A percentile compares a stretch with the other conserved stretches of the same genome.
Evolutionary conservation across 1,284 basidiomycete genomes (phyloP).

Genomic region (Tilletia walkeri): DNA sequence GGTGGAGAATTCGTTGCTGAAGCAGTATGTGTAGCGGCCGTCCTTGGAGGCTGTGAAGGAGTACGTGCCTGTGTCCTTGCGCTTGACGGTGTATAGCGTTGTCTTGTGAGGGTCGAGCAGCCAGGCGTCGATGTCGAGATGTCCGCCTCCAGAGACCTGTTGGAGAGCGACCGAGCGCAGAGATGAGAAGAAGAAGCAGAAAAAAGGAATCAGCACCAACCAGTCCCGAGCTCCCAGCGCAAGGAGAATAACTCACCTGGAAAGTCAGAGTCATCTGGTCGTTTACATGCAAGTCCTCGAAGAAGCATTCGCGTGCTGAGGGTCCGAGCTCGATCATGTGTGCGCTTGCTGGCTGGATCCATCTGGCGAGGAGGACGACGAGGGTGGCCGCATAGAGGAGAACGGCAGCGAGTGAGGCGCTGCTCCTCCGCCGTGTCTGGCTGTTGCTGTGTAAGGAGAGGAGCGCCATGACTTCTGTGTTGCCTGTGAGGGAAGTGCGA

Average conservation of each 20-base stretch:
- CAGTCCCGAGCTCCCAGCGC: neutral
- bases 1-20: slow-evolving; percentile 95
- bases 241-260: slow-evolving; percentile 70
- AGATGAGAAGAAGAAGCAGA: too few relatives aligned
- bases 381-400: neutral
- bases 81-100: slow-evolving; percentile 74
- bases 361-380: slow-evolving; percentile 1
- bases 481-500: too few relatives aligned
- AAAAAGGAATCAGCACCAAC: neutral
- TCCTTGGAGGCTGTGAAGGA: slow-evolving; percentile 81
- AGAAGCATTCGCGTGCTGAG: slow-evolving; percentile 90
- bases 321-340: slow-evolving; percentile 66
- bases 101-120: slow-evolving; percentile 67
- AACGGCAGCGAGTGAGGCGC: too few relatives aligned
- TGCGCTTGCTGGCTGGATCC: slow-evolving; percentile 17
- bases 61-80: slow-evolving; percentile 83
- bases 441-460: neutral
- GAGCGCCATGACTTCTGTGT: too few relatives aligned
- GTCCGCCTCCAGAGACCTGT: slow-evolving; percentile 69
- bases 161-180: too few relatives aligned
- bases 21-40: slow-evolving; percentile 92
- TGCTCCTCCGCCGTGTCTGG: too few relatives aligned
- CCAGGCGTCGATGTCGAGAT: slow-evolving; percentile 95
- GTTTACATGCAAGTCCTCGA: slow-evolving; percentile 89
- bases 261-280: slow-evolving; percentile 99